A percentile compares a stretch with the other conserved stretches of the same genome.
Evolutionary conservation across 2,329 filamentous ascomycete genomes (phyloP).

Genomic region (Exophiala lecanii-corni): DNA sequence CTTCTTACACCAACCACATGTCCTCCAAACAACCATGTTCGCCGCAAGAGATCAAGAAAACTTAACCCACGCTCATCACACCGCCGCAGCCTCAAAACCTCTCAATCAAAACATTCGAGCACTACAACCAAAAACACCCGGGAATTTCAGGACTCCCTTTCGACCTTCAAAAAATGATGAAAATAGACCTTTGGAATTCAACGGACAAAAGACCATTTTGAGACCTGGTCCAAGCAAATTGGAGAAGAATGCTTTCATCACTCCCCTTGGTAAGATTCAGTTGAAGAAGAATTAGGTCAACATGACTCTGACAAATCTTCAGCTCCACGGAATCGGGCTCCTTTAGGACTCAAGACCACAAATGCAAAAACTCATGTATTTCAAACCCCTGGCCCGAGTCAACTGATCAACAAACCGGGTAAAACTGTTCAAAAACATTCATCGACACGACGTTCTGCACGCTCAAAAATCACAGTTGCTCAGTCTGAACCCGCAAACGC

Average conservation of each 20-base stretch:
- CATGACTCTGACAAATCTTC: too few relatives aligned
- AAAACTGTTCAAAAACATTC: conserved; percentile 59
- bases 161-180: conserved; percentile 77
- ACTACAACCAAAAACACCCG: conserved; percentile 72
- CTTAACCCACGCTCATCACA: conserved; percentile 69
- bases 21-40: conserved; percentile 56
- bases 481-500: conserved; percentile 38
- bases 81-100: conserved; percentile 65
- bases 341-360: conserved; percentile 90
- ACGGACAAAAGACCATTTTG: conserved; percentile 55
- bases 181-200: conserved; percentile 61
- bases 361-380: conserved; percentile 76
- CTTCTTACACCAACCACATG: conserved; percentile 10
- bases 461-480: conserved; percentile 46
- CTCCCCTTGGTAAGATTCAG: conserved; percentile 65
- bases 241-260: conserved; percentile 65
- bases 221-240: conserved; percentile 49
- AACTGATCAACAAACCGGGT: conserved; percentile 55
- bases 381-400: conserved; percentile 62
- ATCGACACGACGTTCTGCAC: conserved; percentile 57
- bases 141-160: conserved; percentile 75
- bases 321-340: conserved; percentile 69
- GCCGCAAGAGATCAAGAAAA: conserved; percentile 86
- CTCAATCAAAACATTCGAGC: conserved; percentile 61
- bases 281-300: too few relatives aligned